Conservation (phyloP, 441 rosid genomes). For the Croton setiger region DNA sequence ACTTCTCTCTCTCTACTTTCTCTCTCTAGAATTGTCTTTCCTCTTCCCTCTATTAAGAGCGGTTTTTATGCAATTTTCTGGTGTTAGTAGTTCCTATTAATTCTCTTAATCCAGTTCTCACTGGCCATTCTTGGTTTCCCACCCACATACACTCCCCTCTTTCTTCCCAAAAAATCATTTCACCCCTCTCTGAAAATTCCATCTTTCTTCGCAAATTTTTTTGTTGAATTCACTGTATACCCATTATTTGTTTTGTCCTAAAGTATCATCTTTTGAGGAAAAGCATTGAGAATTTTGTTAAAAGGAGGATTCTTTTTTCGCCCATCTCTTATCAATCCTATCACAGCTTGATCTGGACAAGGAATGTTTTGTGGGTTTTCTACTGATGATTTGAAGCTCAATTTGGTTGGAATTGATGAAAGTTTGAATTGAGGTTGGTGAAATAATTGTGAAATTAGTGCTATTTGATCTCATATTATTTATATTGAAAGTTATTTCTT, state of each 20-base stretch:
- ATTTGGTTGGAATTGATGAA: constrained; percentile 11
- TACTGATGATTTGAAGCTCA: constrained; percentile 17
- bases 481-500: constrained; percentile 15
- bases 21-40: constrained; percentile 12
- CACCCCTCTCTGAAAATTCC: constrained; percentile 13
- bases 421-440: constrained; percentile 16
- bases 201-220: background rate
- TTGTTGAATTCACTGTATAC: background rate
- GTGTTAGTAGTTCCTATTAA: constrained; percentile 18
- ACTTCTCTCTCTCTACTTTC: background rate
- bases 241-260: constrained; percentile 8
- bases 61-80: constrained; percentile 12
- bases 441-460: constrained; percentile 9
- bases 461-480: constrained; percentile 8
- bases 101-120: background rate
- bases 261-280: background rate
- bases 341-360: constrained; percentile 34
- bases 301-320: background rate
- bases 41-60: background rate
- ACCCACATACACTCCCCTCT: background rate
- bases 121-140: background rate
- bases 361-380: constrained; percentile 7
- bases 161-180: constrained; percentile 8
- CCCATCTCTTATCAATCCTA: background rate
- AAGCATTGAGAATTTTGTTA: background rate